A percentile compares a stretch with the other conserved stretches of the same genome.
Conservation (phyloP, 306 rosid species). For the Rosa rugosa region DNA sequence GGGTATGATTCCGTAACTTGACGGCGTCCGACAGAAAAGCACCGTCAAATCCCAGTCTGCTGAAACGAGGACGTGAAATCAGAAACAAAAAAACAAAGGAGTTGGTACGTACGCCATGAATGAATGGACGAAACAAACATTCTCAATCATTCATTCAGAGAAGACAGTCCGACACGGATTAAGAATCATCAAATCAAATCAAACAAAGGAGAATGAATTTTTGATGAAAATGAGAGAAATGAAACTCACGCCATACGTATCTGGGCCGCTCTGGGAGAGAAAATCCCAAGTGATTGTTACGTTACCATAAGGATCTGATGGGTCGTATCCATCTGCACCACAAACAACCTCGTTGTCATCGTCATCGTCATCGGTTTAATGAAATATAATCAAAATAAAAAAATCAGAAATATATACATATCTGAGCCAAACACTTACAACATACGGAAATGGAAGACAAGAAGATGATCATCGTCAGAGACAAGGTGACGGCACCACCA, state of each 20-base stretch:
- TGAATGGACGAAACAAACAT: too few relatives aligned
- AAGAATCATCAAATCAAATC: neutral
- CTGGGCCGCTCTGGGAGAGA: constrained; percentile 29
- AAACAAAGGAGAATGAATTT: neutral
- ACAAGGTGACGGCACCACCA: constrained; percentile 18
- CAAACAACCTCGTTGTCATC: neutral
- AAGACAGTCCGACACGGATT: neutral
- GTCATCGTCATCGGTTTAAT: neutral
- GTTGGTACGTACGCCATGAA: too few relatives aligned
- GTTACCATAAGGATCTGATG: constrained; percentile 66
- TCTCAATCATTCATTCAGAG: too few relatives aligned
- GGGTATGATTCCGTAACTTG: too few relatives aligned
- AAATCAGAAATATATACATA: neutral
- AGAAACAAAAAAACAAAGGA: too few relatives aligned
- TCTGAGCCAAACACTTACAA: constrained; percentile 33
- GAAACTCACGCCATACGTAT: constrained; percentile 41
- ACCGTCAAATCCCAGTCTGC: too few relatives aligned
- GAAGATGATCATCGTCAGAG: constrained; percentile 3
- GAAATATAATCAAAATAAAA: too few relatives aligned
- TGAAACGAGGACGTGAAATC: too few relatives aligned
- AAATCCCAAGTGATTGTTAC: constrained; percentile 73
- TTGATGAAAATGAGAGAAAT: neutral
- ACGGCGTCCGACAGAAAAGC: too few relatives aligned
- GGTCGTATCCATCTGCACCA: constrained; percentile 69
- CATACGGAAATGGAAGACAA: constrained; percentile 37